Percentiles rank a stretch among this genome's conserved stretches.
These are phyloP conservation scores for Geoglossum cookeanum DNA, from an alignment of 2,329 filamentous ascomycete genomes.

Conservation along the genomic window DNA sequence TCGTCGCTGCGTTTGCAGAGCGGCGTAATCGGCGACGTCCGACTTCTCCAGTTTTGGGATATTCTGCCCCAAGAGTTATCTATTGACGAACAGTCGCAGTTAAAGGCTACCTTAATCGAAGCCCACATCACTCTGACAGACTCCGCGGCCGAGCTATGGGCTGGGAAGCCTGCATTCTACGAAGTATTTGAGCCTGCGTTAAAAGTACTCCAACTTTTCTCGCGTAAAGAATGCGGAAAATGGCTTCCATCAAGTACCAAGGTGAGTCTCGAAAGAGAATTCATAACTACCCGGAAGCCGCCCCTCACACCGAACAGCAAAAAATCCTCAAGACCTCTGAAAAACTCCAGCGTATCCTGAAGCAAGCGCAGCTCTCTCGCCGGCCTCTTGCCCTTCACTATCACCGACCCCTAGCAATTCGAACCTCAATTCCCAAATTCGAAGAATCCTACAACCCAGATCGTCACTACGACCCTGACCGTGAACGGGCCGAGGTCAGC, in stretches of 20 bases:
- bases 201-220: slow-evolving; percentile 40
- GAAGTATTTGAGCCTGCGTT: slow-evolving; percentile 57
- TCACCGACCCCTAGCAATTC: slow-evolving; percentile 75
- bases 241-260: slow-evolving; percentile 26
- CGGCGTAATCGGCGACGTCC: slow-evolving; percentile 22
- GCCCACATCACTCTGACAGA: slow-evolving; percentile 44
- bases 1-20: slow-evolving; percentile 31
- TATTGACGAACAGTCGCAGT: slow-evolving; percentile 19
- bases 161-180: slow-evolving; percentile 49
- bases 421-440: slow-evolving; percentile 78
- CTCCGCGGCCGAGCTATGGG: slow-evolving; percentile 54
- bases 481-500: slow-evolving; percentile 65
- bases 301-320: not conserved
- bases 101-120: slow-evolving; percentile 40
- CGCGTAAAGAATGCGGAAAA: slow-evolving; percentile 29
- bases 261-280: not conserved
- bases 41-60: slow-evolving; percentile 41
- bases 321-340: slow-evolving; percentile 24
- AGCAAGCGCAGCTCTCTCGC: slow-evolving; percentile 44
- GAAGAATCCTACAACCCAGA: slow-evolving; percentile 87
- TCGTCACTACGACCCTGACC: slow-evolving; percentile 93
- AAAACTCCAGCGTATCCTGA: slow-evolving; percentile 35
- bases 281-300: not conserved
- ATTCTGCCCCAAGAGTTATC: slow-evolving; percentile 21
- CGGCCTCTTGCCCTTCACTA: slow-evolving; percentile 74